Percentiles rank a stretch among this genome's conserved stretches.
Conservation (phyloP, 2,329 filamentous ascomycete species). For the Aureobasidium musti region DNA sequence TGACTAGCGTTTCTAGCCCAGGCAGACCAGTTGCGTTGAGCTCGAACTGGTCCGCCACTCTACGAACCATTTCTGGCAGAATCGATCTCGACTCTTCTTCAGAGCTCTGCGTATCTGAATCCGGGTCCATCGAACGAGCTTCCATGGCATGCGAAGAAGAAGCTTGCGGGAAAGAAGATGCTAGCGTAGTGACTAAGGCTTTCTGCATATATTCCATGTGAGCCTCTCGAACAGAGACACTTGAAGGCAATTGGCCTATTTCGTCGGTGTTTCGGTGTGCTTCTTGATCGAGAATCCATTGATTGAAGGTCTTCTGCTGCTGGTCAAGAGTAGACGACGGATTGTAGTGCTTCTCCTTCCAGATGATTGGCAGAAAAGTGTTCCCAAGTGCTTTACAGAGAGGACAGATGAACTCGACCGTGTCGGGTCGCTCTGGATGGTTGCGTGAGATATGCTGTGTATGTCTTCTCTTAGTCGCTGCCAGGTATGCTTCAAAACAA, state of each 20-base stretch:
- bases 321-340: constrained; percentile 68
- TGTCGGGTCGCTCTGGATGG: constrained; percentile 77
- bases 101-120: constrained; percentile 5
- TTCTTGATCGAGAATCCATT: constrained; percentile 61
- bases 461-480: constrained; percentile 80
- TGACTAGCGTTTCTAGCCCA: constrained; percentile 8
- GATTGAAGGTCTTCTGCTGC: constrained; percentile 60
- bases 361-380: constrained; percentile 89
- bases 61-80: constrained; percentile 24
- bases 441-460: constrained; percentile 90
- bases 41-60: constrained; percentile 23
- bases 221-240: neutral
- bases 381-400: constrained; percentile 97
- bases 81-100: constrained; percentile 25
- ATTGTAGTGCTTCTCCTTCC: constrained; percentile 86
- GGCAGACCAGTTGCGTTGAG: neutral
- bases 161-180: constrained; percentile 20
- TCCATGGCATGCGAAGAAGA: neutral
- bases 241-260: neutral
- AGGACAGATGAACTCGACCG: constrained; percentile 92
- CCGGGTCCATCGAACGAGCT: neutral
- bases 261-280: neutral
- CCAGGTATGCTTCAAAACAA: constrained; percentile 90
- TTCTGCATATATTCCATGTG: constrained; percentile 25
- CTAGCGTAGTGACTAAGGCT: constrained; percentile 12